Evolutionary conservation across 2,329 filamentous ascomycete species (phyloP), one percentile per base, ranked within the genome.

Genomic region (Sporothrix pallida): DNA sequence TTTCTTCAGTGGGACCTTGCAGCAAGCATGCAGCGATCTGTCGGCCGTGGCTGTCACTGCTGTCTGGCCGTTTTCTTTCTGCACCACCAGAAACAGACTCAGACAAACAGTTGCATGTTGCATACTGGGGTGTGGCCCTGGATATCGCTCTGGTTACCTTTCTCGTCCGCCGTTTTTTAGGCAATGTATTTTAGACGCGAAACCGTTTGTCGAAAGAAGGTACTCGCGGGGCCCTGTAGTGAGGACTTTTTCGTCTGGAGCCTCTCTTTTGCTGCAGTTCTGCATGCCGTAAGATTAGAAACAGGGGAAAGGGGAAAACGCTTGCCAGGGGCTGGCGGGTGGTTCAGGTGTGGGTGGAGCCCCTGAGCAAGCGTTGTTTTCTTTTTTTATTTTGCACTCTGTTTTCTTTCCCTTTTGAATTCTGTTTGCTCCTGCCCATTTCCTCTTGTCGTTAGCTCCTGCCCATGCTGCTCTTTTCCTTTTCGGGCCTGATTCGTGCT

Each of bases 1-100:
- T 31, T 68, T 65, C 58, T 72, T 72, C 56, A 71, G 69, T 71
- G 54, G 54, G 37, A 46, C 69, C 54, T 50, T 71, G 54, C 54
- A 71, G 52, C 31, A 37, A 37, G 7, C 31, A 37, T 37, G 31
- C 31, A 37, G 31, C 31, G 7, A 37, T 5, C 31, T 37, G 31
- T 37, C 4, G 31, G 31, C 31, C 31, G 4, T 3, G 4, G 31
- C 17, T 10, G 31, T 15, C n/a, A 20, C 52, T 56, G n/a, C 52
- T 37, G 67, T 17, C 42, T 60, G 26, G 42, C 62, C 44, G n/a
- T 67, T 48, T 48, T 50, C 6, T 67, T 67, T 67, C 20, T 50
- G 44, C 63, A 67, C 12, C 8, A 48, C 63, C 20, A 26, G 23
- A 26, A 31, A 48, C 13, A 67, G 12, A 54, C 50, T 54, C 50